Percentiles rank a stretch among this genome's conserved stretches.
Evolutionary conservation across 2,329 filamentous ascomycete species (phyloP).

Genomic region (Chaetomiaceae sp.): DNA sequence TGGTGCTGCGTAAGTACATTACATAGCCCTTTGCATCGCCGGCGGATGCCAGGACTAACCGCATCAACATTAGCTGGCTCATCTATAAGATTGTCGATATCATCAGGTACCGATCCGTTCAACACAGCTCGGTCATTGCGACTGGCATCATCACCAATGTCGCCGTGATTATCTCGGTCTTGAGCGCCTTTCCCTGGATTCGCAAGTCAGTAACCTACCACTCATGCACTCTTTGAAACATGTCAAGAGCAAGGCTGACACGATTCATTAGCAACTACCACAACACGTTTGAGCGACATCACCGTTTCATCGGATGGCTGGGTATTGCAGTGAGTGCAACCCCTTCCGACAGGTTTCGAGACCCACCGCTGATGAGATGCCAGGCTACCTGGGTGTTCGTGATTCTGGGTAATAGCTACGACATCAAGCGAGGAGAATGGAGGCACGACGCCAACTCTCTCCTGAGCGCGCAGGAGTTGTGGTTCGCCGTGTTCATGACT

Average conservation of each 20-base stretch:
- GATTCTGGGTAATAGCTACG: slow-evolving; percentile 37
- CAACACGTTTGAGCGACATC: slow-evolving; percentile 39
- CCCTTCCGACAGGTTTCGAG: accelerated
- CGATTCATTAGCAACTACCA: slow-evolving; percentile 33
- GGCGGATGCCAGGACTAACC: slow-evolving; percentile 12
- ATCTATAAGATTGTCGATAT: slow-evolving; percentile 39
- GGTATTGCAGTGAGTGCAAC: slow-evolving; percentile 30
- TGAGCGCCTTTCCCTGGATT: slow-evolving; percentile 40
- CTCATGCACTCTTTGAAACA: slow-evolving; percentile 23
- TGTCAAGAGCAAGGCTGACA: slow-evolving; percentile 6
- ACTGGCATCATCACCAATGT: slow-evolving; percentile 38
- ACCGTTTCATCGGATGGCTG: slow-evolving; percentile 41
- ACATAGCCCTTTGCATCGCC: not conserved
- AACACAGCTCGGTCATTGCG: slow-evolving; percentile 35
- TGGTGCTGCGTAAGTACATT: slow-evolving; percentile 28
- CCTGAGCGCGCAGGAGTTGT: slow-evolving; percentile 37
- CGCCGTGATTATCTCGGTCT: slow-evolving; percentile 36
- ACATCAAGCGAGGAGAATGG: slow-evolving; percentile 35
- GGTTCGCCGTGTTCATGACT: slow-evolving; percentile 40
- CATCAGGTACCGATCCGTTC: slow-evolving; percentile 30
- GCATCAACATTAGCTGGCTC: slow-evolving; percentile 29
- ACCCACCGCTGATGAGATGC: not conserved
- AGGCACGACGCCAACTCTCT: slow-evolving; percentile 33
- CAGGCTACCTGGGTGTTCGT: slow-evolving; percentile 37
- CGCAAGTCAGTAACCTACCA: slow-evolving; percentile 34